Evolutionary conservation across 2,329 filamentous ascomycete species (phyloP).

Genomic region (Sporothrix protearum): DNA sequence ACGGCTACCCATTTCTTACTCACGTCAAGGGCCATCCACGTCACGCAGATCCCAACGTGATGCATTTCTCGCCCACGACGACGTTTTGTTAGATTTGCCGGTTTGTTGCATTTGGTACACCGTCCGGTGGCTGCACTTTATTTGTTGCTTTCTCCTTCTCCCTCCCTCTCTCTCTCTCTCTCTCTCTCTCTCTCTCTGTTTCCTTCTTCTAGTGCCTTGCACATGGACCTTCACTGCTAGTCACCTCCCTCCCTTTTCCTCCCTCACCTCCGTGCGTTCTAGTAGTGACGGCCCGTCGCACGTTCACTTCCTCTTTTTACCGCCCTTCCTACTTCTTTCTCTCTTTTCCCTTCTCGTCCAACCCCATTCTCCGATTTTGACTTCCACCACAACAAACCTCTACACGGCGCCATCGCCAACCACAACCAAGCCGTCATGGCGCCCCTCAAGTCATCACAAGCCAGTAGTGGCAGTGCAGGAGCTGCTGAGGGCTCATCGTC

Average conservation of each 20-base stretch:
- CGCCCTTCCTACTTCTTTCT: not conserved
- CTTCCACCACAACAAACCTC: conserved; percentile 3
- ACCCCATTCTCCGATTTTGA: not conserved
- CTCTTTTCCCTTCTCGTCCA: not conserved
- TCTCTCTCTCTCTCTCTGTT: conserved; percentile 11
- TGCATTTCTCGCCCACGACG: conserved; percentile 11
- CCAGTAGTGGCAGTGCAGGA: conserved; percentile 12
- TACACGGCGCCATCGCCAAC: conserved; percentile 18
- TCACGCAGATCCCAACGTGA: conserved; percentile 13
- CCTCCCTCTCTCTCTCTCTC: not conserved
- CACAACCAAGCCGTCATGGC: conserved; percentile 21
- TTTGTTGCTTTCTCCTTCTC: not conserved
- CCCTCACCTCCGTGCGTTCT: conserved; percentile 7
- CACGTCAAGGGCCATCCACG: not conserved
- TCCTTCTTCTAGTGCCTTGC: not conserved
- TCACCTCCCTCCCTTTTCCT: conserved; percentile 3
- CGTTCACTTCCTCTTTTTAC: not conserved
- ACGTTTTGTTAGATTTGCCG: conserved; percentile 7
- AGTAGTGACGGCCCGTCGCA: not conserved
- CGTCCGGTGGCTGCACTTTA: not conserved
- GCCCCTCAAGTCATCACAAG: conserved; percentile 25
- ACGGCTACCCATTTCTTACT: not conserved
- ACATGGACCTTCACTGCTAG: conserved; percentile 7
- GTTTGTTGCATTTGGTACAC: not conserved
- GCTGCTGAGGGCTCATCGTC: conserved; percentile 12